A percentile compares a stretch with the other conserved stretches of the same genome.
Evolutionary conservation across 495 filamentous ascomycete genomes (phyloP).

Genomic region (Aspergillus kassunensis): DNA sequence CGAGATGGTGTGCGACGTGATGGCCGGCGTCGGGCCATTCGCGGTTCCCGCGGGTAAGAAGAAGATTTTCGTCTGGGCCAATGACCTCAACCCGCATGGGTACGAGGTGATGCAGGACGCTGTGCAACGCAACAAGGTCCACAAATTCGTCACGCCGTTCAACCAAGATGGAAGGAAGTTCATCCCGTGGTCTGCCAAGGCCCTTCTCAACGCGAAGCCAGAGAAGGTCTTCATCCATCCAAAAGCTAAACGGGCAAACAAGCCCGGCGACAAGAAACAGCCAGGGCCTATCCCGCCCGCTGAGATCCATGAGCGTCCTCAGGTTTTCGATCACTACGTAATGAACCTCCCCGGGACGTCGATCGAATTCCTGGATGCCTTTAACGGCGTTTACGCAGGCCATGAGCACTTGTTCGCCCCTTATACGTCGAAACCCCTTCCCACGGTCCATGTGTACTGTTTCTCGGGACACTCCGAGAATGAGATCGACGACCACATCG

Average conservation of each 20-base stretch:
- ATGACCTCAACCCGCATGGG: slow-evolving; percentile 93
- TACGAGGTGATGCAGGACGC: slow-evolving; percentile 65
- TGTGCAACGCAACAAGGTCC: slow-evolving; percentile 74
- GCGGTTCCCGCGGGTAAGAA: slow-evolving; percentile 88
- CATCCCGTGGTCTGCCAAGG: slow-evolving; percentile 62
- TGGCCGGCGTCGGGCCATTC: slow-evolving; percentile 97
- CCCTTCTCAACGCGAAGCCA: slow-evolving; percentile 51
- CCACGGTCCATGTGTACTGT: slow-evolving; percentile 88
- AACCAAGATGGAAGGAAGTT: slow-evolving; percentile 78
- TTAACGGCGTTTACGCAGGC: slow-evolving; percentile 73
- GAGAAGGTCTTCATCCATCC: slow-evolving; percentile 43
- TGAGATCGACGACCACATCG: slow-evolving; percentile 52
- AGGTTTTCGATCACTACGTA: slow-evolving; percentile 80
- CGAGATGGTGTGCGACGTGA: slow-evolving; percentile 91
- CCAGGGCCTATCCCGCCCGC: slow-evolving; percentile 18
- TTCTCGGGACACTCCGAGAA: slow-evolving; percentile 75
- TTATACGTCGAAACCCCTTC: slow-evolving; percentile 55
- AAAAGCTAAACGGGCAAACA: slow-evolving; percentile 27
- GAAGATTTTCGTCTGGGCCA: slow-evolving; percentile 91
- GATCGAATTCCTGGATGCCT: slow-evolving; percentile 78
- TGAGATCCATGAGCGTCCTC: slow-evolving; percentile 53
- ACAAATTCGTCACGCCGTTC: slow-evolving; percentile 68
- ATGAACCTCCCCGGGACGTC: slow-evolving; percentile 95
- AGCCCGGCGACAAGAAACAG: slow-evolving; percentile 13
- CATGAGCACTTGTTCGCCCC: slow-evolving; percentile 63